These are phyloP conservation scores for Phytomonas francai DNA, from an alignment of 208 protist species.

Conservation along the genomic window DNA sequence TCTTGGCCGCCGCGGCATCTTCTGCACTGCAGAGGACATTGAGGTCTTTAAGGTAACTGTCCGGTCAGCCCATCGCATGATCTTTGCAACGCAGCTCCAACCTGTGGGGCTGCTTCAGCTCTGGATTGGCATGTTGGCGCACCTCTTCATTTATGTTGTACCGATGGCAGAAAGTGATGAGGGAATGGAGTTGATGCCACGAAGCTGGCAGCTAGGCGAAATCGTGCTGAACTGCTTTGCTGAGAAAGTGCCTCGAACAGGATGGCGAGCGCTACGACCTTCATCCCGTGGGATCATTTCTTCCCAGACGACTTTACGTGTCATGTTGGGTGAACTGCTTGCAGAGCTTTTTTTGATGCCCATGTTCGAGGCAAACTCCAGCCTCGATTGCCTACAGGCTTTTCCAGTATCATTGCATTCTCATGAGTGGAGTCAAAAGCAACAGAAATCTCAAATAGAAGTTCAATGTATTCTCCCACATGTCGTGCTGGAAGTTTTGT, in stretches of 20 bases:
- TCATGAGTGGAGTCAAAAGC: background rate
- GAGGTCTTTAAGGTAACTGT: constrained; percentile 29
- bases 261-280: constrained; percentile 30
- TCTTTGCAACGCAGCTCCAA: constrained; percentile 46
- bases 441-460: constrained; percentile 4
- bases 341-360: constrained; percentile 64
- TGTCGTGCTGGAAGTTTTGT: constrained; percentile 47
- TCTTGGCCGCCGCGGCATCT: constrained; percentile 40
- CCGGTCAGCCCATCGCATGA: constrained; percentile 42
- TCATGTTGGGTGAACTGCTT: constrained; percentile 52
- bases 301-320: constrained; percentile 55
- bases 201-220: constrained; percentile 28
- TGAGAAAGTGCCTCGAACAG: constrained; percentile 20
- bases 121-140: constrained; percentile 61
- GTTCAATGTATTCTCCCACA: constrained; percentile 47
- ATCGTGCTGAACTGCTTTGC: constrained; percentile 23
- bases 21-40: constrained; percentile 58
- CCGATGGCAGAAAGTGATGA: constrained; percentile 35
- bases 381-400: constrained; percentile 11
- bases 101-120: constrained; percentile 47
- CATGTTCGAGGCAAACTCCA: constrained; percentile 15
- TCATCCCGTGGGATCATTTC: constrained; percentile 22
- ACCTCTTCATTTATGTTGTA: constrained; percentile 59
- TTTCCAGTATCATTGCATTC: constrained; percentile 10
- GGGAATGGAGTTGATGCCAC: constrained; percentile 32